A percentile compares a stretch with the other conserved stretches of the same genome.
Evolutionary conservation across 23 red algal species (phyloP).

Genomic region (Cyanidium caldarium): DNA sequence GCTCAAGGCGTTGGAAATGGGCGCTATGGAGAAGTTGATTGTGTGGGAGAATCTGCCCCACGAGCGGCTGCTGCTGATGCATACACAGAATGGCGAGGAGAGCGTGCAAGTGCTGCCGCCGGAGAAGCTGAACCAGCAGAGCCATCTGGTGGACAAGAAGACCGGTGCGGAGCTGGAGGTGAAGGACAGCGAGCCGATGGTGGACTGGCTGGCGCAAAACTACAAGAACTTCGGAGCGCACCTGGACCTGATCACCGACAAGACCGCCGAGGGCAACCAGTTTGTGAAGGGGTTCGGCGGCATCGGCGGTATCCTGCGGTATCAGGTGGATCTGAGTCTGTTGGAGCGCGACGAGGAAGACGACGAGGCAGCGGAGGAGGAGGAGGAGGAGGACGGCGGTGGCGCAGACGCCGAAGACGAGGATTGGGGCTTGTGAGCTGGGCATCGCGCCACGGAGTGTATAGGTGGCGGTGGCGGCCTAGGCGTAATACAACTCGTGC

Average conservation of each 20-base stretch:
- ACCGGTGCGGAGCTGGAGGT: constrained; percentile 62
- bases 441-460: background rate
- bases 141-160: constrained; percentile 31
- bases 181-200: constrained; percentile 50
- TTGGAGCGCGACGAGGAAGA: constrained; percentile 77
- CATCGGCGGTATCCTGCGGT: constrained; percentile 87
- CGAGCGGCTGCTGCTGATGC: constrained; percentile 60
- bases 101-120: constrained; percentile 59
- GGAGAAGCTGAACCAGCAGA: constrained; percentile 56
- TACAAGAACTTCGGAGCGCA: constrained; percentile 84
- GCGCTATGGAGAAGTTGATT: constrained; percentile 87
- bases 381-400: background rate
- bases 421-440: background rate
- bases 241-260: constrained; percentile 84
- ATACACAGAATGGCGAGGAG: constrained; percentile 68
- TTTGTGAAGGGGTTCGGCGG: constrained; percentile 98
- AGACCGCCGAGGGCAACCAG: constrained; percentile 77
- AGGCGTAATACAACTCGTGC: background rate
- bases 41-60: constrained; percentile 94
- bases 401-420: background rate
- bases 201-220: constrained; percentile 91
- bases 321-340: constrained; percentile 57
- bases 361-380: constrained; percentile 15
- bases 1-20: constrained; percentile 73
- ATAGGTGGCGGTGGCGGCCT: background rate